phyloP scores from a whole-genome alignment of 2,329 filamentous ascomycete genomes.

The Lachnum nothofagi region DNA sequence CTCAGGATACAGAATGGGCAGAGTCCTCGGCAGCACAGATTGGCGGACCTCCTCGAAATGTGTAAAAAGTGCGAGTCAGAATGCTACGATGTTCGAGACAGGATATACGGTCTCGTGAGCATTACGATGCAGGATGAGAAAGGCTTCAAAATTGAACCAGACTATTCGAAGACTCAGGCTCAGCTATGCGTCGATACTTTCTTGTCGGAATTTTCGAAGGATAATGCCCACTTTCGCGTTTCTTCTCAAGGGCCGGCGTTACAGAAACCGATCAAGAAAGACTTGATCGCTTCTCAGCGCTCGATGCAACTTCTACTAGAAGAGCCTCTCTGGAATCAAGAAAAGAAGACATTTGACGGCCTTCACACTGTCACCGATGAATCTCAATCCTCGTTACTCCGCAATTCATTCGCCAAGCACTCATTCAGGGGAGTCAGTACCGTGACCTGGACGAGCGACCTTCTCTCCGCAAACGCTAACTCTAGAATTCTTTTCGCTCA shows the following conservation, averaged over 20 bases:
- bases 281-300: neutral
- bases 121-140: neutral
- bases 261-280: neutral
- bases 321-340: neutral
- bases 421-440: neutral
- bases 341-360: neutral
- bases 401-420: neutral
- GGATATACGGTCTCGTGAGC: slow-evolving; percentile 1
- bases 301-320: neutral
- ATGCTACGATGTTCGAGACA: neutral
- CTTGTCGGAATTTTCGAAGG: neutral
- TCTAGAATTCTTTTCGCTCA: neutral
- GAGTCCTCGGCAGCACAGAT: neutral
- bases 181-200: neutral
- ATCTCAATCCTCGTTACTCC: neutral
- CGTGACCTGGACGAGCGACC: neutral
- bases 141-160: neutral
- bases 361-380: neutral
- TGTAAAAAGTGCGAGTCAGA: neutral
- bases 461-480: neutral
- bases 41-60: neutral
- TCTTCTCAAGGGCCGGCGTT: neutral
- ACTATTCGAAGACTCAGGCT: neutral
- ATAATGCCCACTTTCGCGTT: neutral
- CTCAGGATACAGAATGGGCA: neutral